Base-by-base conservation (phyloP, 2,329 filamentous ascomycete species). In the Hyphodiscus sp. region DNA sequence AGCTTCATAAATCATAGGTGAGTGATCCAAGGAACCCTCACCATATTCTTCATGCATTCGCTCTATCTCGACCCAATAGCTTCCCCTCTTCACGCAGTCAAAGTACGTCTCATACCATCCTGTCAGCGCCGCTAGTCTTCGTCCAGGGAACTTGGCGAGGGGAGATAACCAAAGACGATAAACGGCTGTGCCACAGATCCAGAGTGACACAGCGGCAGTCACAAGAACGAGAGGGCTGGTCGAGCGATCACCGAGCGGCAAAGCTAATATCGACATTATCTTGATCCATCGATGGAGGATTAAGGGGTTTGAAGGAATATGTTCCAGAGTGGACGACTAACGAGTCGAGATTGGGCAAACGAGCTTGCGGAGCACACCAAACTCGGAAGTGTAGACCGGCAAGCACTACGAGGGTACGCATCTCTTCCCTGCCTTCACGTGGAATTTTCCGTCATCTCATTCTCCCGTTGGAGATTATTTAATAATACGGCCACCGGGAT, bases 121-220 rank as follows among this genome's bases (percentile, higher is more conserved):
- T 8, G 62, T 65, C 26, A 63, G 55, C 11, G 67, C 67, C 9
- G 68, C 65, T 0, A 66, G 49, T 41, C 54, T 65, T 10, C 67
- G 68, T 3, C 68, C 68, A 2, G 62, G 66, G 49, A 70, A 68
- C 2, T 51, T 45, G 8, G 63, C 58, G 13, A 69, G 55, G 10
- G 65, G 66, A 48, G 64, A 60, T 8, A 69, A 59, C 48, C 56
- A 69, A 20, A 70, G 60, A 45, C 68, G 65, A 41, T 59, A 59
- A 41, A 19, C 29, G 29, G 20, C 47, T 7, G 9, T 29, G 9
- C 11, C 26, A 20, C n/a, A 16, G 18, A 19, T 10, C 47, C 47
- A 38, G 9, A 30, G 29, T 48, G 44, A 11, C 19, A 23, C 41
- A 19, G 20, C 49, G 11, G 30, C 20, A 20, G 41, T 7, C 41